Evolutionary conservation across 441 rosid species (phyloP).

Genomic region (Euphorbia corollata): DNA sequence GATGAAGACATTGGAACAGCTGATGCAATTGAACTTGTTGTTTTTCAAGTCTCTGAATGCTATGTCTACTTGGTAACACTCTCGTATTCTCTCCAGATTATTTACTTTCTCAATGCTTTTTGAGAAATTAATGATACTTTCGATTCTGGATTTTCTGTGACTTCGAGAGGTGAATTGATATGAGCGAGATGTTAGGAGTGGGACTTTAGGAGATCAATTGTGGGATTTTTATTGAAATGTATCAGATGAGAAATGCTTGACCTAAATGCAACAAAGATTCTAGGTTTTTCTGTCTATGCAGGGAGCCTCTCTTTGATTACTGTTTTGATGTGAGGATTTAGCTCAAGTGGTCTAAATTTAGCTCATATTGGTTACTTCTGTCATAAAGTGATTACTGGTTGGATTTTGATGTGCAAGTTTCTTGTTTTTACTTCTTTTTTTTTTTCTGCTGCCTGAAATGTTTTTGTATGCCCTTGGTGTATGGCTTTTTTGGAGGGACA

Average conservation of each 20-base stretch:
- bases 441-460: no score
- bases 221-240: no score
- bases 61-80: slow-evolving; percentile 70
- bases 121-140: no score
- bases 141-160: no score
- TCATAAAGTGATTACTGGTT: not conserved
- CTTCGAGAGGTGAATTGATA: no score
- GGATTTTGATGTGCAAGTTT: not conserved
- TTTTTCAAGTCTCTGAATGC: slow-evolving; percentile 86
- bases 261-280: not conserved
- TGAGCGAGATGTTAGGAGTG: no score
- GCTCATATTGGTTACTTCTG: not conserved
- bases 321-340: not conserved
- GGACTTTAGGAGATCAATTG: no score
- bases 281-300: not conserved
- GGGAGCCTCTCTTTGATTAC: not conserved
- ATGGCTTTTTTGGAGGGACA: no score
- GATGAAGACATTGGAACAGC: slow-evolving; percentile 40
- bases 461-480: no score
- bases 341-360: no score
- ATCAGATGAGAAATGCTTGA: not conserved
- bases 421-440: not conserved
- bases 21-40: slow-evolving; percentile 62
- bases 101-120: no score
- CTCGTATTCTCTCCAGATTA: no score